phyloP scores from a whole-genome alignment of 495 filamentous ascomycete species.

The Penicillium verhagenii region DNA sequence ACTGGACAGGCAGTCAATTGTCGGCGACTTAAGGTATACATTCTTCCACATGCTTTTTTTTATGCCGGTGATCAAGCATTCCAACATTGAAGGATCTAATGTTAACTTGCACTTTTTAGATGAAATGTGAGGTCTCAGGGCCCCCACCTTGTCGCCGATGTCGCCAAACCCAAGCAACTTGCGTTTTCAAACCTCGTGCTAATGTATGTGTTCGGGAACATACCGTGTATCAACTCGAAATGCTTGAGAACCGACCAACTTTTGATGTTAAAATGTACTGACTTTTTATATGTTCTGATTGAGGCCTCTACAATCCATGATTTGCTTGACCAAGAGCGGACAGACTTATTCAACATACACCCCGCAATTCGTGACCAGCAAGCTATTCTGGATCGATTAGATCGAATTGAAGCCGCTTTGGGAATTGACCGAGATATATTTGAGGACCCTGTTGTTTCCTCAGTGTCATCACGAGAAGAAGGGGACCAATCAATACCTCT shows the following conservation, averaged over 20 bases:
- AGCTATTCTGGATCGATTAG: slow-evolving; percentile 36
- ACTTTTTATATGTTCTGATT: neutral
- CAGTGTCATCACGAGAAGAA: slow-evolving; percentile 7
- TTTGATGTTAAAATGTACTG: no score
- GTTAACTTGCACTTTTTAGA: no score
- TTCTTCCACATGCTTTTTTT: neutral
- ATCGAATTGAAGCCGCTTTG: slow-evolving; percentile 36
- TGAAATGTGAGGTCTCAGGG: slow-evolving; percentile 44
- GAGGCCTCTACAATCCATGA: slow-evolving; percentile 36
- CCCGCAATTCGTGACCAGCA: slow-evolving; percentile 15
- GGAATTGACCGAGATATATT: slow-evolving; percentile 23
- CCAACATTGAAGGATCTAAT: no score
- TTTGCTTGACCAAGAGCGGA: slow-evolving; percentile 12
- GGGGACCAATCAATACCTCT: slow-evolving; percentile 18
- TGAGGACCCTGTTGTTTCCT: neutral
- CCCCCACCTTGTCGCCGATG: slow-evolving; percentile 38
- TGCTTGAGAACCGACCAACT: no score
- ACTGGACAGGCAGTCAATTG: slow-evolving; percentile 34
- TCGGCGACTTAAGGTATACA: slow-evolving; percentile 38
- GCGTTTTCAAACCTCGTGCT: slow-evolving; percentile 42
- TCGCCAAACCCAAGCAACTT: slow-evolving; percentile 28
- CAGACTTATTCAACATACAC: neutral
- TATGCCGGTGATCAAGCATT: neutral
- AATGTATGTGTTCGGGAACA: slow-evolving; percentile 37
- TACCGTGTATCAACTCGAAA: no score